Evolutionary conservation across 2,329 filamentous ascomycete genomes (phyloP).

Genomic region (Epichloe gansuensis): DNA sequence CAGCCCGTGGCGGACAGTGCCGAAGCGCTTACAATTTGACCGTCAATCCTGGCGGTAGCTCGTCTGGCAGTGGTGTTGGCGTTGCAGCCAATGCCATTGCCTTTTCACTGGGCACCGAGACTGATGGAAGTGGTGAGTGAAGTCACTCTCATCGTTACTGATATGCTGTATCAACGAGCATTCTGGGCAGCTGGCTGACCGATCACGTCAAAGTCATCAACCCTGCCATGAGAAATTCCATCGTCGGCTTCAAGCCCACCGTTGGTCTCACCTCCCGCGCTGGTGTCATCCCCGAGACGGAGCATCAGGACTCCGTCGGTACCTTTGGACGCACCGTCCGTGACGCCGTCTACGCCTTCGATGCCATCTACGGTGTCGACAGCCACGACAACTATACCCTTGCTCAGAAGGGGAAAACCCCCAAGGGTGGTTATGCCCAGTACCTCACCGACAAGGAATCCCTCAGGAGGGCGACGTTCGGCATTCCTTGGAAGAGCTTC

Average conservation of each 20-base stretch:
- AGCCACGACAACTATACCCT: constrained; percentile 51
- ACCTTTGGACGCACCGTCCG: constrained; percentile 52
- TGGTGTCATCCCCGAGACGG: constrained; percentile 51
- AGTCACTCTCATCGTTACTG: neutral
- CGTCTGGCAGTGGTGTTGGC: constrained; percentile 51
- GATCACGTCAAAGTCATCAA: constrained; percentile 41
- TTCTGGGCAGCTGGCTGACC: neutral
- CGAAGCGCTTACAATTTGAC: constrained; percentile 57
- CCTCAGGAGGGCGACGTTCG: constrained; percentile 51
- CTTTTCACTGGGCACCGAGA: constrained; percentile 61
- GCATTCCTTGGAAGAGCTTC: constrained; percentile 59
- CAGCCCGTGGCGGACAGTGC: constrained; percentile 48
- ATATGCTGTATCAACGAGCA: neutral
- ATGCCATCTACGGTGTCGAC: constrained; percentile 56
- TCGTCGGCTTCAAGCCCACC: constrained; percentile 66
- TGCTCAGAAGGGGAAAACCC: constrained; percentile 41
- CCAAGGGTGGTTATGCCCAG: constrained; percentile 41
- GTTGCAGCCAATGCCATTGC: constrained; percentile 50
- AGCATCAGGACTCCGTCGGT: constrained; percentile 58
- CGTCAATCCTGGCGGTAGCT: constrained; percentile 54
- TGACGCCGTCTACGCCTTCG: constrained; percentile 54
- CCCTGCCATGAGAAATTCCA: constrained; percentile 53
- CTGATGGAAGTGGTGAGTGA: constrained; percentile 46
- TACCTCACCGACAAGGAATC: constrained; percentile 40
- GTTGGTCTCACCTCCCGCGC: constrained; percentile 56